Conservation (phyloP, 2,329 filamentous ascomycete genomes). For the Alternaria gansuensis region DNA sequence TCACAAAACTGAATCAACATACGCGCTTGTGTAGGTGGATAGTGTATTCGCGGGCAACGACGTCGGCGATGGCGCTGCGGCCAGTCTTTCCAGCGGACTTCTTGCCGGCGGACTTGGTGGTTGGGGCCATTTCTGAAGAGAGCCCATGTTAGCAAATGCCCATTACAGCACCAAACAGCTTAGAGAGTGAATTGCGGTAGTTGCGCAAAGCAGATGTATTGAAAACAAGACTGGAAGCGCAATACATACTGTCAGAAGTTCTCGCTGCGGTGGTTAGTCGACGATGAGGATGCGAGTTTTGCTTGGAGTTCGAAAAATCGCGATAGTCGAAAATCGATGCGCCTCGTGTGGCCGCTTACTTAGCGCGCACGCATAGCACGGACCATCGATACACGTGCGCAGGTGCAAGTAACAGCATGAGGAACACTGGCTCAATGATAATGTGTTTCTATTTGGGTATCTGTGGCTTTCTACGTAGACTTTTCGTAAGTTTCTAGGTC, state of each 20-base stretch:
- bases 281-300: slow-evolving; percentile 34
- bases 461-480: slow-evolving; percentile 5
- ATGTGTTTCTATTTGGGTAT: slow-evolving; percentile 14
- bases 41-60: slow-evolving; percentile 99
- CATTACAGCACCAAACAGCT: background rate
- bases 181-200: background rate
- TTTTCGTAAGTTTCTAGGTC: slow-evolving; percentile 1
- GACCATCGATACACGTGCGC: slow-evolving; percentile 16
- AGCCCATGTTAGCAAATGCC: slow-evolving; percentile 29
- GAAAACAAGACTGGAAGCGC: background rate
- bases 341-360: slow-evolving; percentile 30
- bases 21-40: slow-evolving; percentile 99
- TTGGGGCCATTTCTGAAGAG: slow-evolving; percentile 53
- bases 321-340: slow-evolving; percentile 29
- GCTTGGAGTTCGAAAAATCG: slow-evolving; percentile 31
- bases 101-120: slow-evolving; percentile 58
- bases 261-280: slow-evolving; percentile 41
- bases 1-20: slow-evolving; percentile 78
- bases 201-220: slow-evolving; percentile 1
- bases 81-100: slow-evolving; percentile 71
- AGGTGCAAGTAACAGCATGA: background rate
- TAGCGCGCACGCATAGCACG: slow-evolving; percentile 22
- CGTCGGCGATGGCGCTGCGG: slow-evolving; percentile 97
- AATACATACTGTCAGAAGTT: slow-evolving; percentile 40
- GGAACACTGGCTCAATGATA: background rate